phyloP scores from a whole-genome alignment of 2,329 filamentous ascomycete genomes.

The Diaporthe sp. region DNA sequence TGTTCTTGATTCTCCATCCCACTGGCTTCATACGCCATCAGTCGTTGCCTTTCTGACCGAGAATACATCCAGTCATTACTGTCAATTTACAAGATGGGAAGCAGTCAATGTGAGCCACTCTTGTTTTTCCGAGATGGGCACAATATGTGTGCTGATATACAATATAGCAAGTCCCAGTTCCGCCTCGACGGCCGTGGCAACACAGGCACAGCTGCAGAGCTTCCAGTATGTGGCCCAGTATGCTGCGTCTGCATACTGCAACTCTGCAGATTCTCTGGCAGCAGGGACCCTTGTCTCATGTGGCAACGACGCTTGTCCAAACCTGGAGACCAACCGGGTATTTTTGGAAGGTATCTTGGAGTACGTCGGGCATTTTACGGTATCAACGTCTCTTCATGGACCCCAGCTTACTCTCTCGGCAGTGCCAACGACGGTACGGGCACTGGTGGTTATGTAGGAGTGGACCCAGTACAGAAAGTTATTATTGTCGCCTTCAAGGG shows the following conservation, averaged over 20 bases:
- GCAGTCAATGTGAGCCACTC: constrained; percentile 5
- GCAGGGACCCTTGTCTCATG: constrained; percentile 41
- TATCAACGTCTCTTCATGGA: neutral
- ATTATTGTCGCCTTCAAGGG: constrained; percentile 44
- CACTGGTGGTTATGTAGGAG: constrained; percentile 43
- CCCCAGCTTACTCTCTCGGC: constrained; percentile 33
- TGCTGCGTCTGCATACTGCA: constrained; percentile 46
- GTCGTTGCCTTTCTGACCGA: neutral
- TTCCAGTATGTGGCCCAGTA: constrained; percentile 45
- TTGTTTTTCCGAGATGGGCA: neutral
- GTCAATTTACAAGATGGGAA: neutral
- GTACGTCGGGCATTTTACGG: neutral
- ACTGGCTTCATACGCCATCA: neutral
- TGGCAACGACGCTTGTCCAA: constrained; percentile 41
- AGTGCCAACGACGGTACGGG: constrained; percentile 41
- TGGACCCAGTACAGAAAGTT: constrained; percentile 42
- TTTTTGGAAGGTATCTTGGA: constrained; percentile 13
- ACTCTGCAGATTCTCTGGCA: constrained; percentile 38
- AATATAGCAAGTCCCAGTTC: neutral
- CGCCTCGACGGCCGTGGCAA: neutral
- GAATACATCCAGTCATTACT: neutral
- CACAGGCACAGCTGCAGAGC: constrained; percentile 37
- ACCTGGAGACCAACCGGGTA: constrained; percentile 40
- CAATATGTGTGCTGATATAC: neutral
- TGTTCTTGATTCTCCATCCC: neutral